Percentiles rank a stretch among this genome's conserved stretches.
phyloP scores from a whole-genome alignment of 805 yeast species.

The Clavispora carvajalis region DNA sequence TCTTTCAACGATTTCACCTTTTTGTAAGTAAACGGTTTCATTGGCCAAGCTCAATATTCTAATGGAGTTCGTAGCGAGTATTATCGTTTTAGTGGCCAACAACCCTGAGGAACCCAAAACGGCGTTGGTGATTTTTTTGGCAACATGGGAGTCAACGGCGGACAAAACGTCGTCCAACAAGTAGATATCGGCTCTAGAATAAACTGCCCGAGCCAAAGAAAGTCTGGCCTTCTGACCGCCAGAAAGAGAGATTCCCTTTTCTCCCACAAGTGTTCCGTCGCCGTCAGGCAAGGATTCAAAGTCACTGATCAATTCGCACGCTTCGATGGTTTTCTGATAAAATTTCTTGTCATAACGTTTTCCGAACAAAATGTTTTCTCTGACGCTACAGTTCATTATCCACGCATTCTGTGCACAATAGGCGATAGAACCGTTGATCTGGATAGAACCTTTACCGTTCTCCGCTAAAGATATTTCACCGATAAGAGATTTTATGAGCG shows the following conservation, averaged over 20 bases:
- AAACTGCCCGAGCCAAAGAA: slow-evolving; percentile 65
- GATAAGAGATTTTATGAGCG: slow-evolving; percentile 47
- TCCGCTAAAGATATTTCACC: slow-evolving; percentile 40
- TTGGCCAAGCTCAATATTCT: slow-evolving; percentile 54
- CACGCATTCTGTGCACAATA: slow-evolving; percentile 60
- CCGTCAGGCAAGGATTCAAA: slow-evolving; percentile 46
- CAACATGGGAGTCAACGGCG: slow-evolving; percentile 72
- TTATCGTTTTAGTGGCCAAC: slow-evolving; percentile 46
- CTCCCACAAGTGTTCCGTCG: slow-evolving; percentile 53
- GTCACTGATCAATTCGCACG: slow-evolving; percentile 47
- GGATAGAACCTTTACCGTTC: slow-evolving; percentile 6
- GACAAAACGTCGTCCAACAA: slow-evolving; percentile 61
- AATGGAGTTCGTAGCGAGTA: slow-evolving; percentile 56
- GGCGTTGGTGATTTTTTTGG: slow-evolving; percentile 45
- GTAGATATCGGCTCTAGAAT: slow-evolving; percentile 53
- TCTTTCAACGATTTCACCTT: slow-evolving; percentile 51
- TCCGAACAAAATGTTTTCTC: slow-evolving; percentile 50
- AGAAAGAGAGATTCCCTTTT: slow-evolving; percentile 54
- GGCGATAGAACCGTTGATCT: slow-evolving; percentile 42
- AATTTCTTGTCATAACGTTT: slow-evolving; percentile 36
- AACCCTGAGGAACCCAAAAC: slow-evolving; percentile 47
- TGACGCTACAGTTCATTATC: slow-evolving; percentile 47
- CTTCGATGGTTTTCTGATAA: slow-evolving; percentile 40
- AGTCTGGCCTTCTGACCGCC: slow-evolving; percentile 65
- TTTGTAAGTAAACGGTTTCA: slow-evolving; percentile 53